Evolutionary conservation across 352 stramenopile genomes (phyloP), one percentile per base, ranked within the genome.

Genomic region (Bremia lactucae): DNA sequence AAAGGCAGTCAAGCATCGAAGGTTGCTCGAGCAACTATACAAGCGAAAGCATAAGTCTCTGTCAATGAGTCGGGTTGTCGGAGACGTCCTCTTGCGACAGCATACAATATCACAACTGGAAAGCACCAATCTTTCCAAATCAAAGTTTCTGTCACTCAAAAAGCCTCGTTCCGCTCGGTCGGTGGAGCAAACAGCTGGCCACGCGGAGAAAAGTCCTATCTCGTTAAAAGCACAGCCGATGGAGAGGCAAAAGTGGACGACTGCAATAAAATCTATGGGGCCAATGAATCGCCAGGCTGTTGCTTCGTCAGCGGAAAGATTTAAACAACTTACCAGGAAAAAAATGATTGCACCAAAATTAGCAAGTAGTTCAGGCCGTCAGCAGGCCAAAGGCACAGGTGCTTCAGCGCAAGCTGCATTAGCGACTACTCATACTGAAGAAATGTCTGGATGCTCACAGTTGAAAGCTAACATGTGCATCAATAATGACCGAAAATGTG

Each of bases 61-160:
- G 10, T 36, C 31, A 14, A 22, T 1, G 15, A 62, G 31, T n/a
- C 45, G 18, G 23, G 25, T 13, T 31, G 25, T 11, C 3, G 34
- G 19, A 16, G 8, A 4, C 6, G n/a, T 42, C 4, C 26, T 49
- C 11, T 22, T 34, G 6, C 46, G 13, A 13, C 42, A 48, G 8
- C 36, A 16, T 21, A 2, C 35, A 39, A 50, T 19, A 43, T 20
- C 36, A 52, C 31, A 22, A 31, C 16, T 25, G n/a, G 25, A 7
- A 22, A 13, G 19, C 9, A 28, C 9, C 15, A 58, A 49, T 31
- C 7, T 28, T 9, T 37, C 9, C 18, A 46, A 49, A 10, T 43
- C 46, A 4, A 59, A 55, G 39, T 50, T 55, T 49, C 22, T 44
- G 34, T 36, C 38, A 8, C 51, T 58, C 21, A 48, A 51, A 46